These are phyloP conservation scores for Mycena capillaripes DNA, from an alignment of 768 basidiomycete species.

Conservation along the genomic window DNA sequence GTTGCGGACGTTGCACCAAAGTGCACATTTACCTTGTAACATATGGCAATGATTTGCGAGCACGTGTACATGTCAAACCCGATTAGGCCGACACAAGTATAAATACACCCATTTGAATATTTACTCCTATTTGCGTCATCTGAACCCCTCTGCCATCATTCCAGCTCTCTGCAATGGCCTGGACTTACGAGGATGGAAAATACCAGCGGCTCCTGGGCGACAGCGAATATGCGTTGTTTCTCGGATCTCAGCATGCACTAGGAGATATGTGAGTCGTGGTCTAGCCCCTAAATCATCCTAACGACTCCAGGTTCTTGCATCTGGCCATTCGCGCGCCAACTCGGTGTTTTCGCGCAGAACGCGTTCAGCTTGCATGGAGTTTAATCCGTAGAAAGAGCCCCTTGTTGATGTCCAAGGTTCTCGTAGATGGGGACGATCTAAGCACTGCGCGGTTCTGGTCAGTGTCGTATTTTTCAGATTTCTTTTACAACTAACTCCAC, in stretches of 20 bases:
- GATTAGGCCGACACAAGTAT: too few relatives aligned
- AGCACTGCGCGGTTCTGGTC: slow-evolving; percentile 66
- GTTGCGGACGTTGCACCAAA: too few relatives aligned
- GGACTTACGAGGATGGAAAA: slow-evolving; percentile 22
- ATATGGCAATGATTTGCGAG: too few relatives aligned
- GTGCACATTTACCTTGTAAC: too few relatives aligned
- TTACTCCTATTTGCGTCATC: too few relatives aligned
- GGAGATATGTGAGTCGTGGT: slow-evolving; percentile 50
- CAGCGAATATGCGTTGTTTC: slow-evolving; percentile 50
- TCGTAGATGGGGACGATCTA: slow-evolving; percentile 50
- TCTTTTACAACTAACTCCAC: neutral
- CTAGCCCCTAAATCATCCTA: too few relatives aligned
- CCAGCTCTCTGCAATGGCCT: slow-evolving; percentile 26
- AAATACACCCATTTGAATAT: too few relatives aligned
- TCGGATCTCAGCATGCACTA: slow-evolving; percentile 46
- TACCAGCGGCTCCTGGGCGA: slow-evolving; percentile 45
- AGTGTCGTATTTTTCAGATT: slow-evolving; percentile 37
- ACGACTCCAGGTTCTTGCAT: slow-evolving; percentile 22
- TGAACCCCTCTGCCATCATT: neutral
- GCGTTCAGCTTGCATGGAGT: slow-evolving; percentile 69
- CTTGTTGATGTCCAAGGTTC: slow-evolving; percentile 61
- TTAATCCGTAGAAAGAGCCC: slow-evolving; percentile 70
- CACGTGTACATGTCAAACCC: too few relatives aligned
- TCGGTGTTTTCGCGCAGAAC: slow-evolving; percentile 39
- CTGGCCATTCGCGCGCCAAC: slow-evolving; percentile 41